A percentile compares a stretch with the other conserved stretches of the same genome.
Evolutionary conservation across 169 alveolate genomes (phyloP).

Genomic region (Haemoproteus tartakovskyi): DNA sequence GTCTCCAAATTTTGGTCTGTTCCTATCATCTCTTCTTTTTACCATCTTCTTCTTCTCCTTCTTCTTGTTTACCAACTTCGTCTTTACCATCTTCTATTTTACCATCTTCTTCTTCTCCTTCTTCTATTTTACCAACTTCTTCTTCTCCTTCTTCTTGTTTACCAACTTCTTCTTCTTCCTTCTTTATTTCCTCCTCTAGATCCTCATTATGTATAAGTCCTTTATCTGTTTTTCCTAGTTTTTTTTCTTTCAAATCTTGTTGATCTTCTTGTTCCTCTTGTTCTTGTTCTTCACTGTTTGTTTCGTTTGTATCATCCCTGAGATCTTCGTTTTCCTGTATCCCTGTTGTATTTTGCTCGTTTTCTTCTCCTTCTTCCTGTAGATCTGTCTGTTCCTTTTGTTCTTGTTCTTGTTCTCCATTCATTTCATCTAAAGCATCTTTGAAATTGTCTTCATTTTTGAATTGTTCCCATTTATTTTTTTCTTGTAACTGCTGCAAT

Average conservation of each 20-base stretch:
- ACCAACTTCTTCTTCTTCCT: background rate
- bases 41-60: background rate
- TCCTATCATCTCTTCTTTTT: background rate
- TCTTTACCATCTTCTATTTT: background rate
- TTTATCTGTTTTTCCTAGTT: background rate
- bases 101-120: background rate
- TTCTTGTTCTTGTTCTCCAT: constrained; percentile 2
- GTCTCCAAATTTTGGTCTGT: background rate
- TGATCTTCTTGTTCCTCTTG: background rate
- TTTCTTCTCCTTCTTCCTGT: background rate
- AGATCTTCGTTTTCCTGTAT: background rate
- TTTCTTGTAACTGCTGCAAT: background rate
- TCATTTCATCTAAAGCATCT: constrained; percentile 7
- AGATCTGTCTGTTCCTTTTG: background rate
- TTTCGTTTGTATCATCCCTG: background rate
- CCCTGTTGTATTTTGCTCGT: background rate
- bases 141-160: background rate
- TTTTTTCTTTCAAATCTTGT: background rate
- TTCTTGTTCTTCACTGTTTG: background rate
- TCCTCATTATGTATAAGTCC: background rate
- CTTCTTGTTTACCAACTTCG: background rate
- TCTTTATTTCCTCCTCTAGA: background rate
- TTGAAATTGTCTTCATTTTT: constrained; percentile 2
- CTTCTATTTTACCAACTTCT: background rate
- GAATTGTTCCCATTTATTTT: constrained; percentile 1